Percentiles rank a stretch among this genome's conserved stretches.
Conservation (phyloP, 1,284 basidiomycete genomes). For the Xanthoconium separans region DNA sequence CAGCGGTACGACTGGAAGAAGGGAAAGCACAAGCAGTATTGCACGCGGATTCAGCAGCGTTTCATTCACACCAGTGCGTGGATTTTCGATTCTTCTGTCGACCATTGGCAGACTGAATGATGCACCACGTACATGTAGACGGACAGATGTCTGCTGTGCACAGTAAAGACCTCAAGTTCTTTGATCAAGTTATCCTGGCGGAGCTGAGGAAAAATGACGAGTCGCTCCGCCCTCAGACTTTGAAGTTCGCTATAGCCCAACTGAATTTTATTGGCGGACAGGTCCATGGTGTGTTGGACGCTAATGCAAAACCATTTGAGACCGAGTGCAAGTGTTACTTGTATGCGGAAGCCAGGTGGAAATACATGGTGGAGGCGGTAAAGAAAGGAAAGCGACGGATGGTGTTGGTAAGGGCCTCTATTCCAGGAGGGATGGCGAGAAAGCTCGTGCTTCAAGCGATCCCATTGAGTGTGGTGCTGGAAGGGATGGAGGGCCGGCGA, state of each 20-base stretch:
- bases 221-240: slow-evolving; percentile 18
- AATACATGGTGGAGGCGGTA: slow-evolving; percentile 19
- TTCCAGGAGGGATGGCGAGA: slow-evolving; percentile 27
- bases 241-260: slow-evolving; percentile 27
- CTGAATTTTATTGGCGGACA: slow-evolving; percentile 23
- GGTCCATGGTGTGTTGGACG: background rate
- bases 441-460: slow-evolving; percentile 31
- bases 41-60: slow-evolving; percentile 29
- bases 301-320: background rate
- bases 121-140: slow-evolving; percentile 10
- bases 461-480: slow-evolving; percentile 17
- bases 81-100: background rate
- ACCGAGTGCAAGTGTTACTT: slow-evolving; percentile 25
- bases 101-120: background rate
- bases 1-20: slow-evolving; percentile 27
- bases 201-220: slow-evolving; percentile 26
- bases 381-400: slow-evolving; percentile 11
- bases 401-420: slow-evolving; percentile 29
- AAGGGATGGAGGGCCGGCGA: background rate
- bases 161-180: slow-evolving; percentile 5
- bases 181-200: slow-evolving; percentile 24
- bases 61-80: slow-evolving; percentile 19
- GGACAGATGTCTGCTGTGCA: slow-evolving; percentile 25
- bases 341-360: slow-evolving; percentile 26
- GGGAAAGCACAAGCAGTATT: slow-evolving; percentile 30